Evolutionary conservation across 1,284 basidiomycete genomes (phyloP).

Genomic region (Cutaneotrichosporon cavernicola): DNA sequence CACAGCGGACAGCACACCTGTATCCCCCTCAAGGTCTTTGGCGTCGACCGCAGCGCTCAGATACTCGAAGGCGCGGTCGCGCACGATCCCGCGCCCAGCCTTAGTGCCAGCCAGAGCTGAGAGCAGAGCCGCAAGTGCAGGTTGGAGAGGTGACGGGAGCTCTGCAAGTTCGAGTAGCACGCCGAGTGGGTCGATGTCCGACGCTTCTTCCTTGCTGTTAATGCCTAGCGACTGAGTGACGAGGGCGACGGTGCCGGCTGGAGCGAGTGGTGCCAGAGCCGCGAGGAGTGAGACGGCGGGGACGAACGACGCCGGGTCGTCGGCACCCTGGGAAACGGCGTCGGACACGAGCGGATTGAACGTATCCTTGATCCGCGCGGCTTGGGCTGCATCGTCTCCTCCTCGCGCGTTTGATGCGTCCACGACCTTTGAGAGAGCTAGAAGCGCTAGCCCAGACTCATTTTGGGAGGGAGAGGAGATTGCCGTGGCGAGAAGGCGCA

Average conservation of each 20-base stretch:
- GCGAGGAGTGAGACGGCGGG: constrained; percentile 30
- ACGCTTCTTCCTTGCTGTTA: not conserved
- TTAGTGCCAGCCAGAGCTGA: constrained; percentile 72
- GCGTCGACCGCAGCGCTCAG: constrained; percentile 51
- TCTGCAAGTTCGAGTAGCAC: constrained; percentile 47
- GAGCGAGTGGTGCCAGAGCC: constrained; percentile 35
- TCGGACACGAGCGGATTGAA: constrained; percentile 22
- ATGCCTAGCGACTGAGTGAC: constrained; percentile 30
- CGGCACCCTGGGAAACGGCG: constrained; percentile 10
- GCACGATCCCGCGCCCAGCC: constrained; percentile 63
- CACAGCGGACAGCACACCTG: constrained; percentile 61
- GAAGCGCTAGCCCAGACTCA: constrained; percentile 13
- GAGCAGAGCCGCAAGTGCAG: constrained; percentile 66
- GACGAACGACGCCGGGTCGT: constrained; percentile 17
- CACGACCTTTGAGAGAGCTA: constrained; percentile 18
- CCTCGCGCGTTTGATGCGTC: constrained; percentile 6
- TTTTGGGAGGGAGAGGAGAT: not conserved
- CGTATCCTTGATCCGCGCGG: constrained; percentile 10
- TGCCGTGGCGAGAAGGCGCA: constrained; percentile 3
- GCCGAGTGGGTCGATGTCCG: constrained; percentile 31
- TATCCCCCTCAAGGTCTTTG: constrained; percentile 36
- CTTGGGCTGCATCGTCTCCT: constrained; percentile 10
- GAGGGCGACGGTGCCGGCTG: constrained; percentile 27
- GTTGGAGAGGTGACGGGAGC: constrained; percentile 41
- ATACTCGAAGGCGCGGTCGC: constrained; percentile 53